Conservation (phyloP, 2,329 filamentous ascomycete genomes). For the Diaporthe nobilis region DNA sequence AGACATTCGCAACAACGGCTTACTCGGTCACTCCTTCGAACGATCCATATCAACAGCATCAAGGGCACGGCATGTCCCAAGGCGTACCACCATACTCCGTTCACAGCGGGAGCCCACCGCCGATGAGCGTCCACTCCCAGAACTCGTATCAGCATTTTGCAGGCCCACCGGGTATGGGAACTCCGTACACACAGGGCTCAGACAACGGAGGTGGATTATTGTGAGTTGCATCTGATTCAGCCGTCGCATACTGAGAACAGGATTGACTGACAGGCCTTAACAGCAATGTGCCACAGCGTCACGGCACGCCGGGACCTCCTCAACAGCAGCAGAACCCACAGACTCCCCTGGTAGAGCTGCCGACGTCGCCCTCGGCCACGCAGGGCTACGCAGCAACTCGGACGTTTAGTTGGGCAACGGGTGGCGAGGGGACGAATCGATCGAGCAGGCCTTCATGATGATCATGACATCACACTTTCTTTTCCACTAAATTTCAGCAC, state of each 20-base stretch:
- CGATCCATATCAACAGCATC: constrained; percentile 46
- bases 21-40: constrained; percentile 45
- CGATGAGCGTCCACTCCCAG: constrained; percentile 42
- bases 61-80: constrained; percentile 41
- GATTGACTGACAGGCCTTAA: constrained; percentile 38
- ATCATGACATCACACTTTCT: neutral
- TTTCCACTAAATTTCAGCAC: neutral
- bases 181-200: constrained; percentile 27
- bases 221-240: neutral
- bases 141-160: constrained; percentile 37
- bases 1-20: constrained; percentile 46
- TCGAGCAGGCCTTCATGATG: constrained; percentile 39
- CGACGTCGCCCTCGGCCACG: constrained; percentile 52
- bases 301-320: constrained; percentile 23
- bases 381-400: constrained; percentile 50
- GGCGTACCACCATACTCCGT: constrained; percentile 32
- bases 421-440: constrained; percentile 39
- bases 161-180: neutral
- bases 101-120: constrained; percentile 42
- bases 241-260: neutral
- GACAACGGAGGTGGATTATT: constrained; percentile 24
- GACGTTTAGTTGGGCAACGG: constrained; percentile 51
- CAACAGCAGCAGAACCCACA: constrained; percentile 29
- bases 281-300: constrained; percentile 38
- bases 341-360: constrained; percentile 53